phyloP scores from a whole-genome alignment of 2,329 filamentous ascomycete species.

The Beauveria sp. region DNA sequence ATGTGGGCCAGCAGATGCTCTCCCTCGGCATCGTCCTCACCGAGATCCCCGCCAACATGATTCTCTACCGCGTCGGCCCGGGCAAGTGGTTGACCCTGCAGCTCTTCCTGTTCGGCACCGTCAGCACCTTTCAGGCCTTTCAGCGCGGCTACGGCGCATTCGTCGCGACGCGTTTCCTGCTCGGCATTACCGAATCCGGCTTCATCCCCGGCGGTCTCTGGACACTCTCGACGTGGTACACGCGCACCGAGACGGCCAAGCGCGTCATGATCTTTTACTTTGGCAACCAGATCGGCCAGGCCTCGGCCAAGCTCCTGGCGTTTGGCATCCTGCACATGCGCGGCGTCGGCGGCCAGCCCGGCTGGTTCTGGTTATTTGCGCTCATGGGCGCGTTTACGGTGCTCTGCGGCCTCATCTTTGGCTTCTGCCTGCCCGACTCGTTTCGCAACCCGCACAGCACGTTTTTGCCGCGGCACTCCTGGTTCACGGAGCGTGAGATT shows the following conservation, averaged over 20 bases:
- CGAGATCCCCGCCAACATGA: conserved; percentile 31
- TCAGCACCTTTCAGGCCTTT: conserved; percentile 48
- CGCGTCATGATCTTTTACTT: conserved; percentile 49
- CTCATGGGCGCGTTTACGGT: conserved; percentile 48
- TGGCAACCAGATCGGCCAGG: conserved; percentile 43
- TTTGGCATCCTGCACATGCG: conserved; percentile 42
- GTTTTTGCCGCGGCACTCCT: conserved; percentile 26
- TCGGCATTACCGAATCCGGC: conserved; percentile 46
- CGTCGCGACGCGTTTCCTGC: conserved; percentile 41
- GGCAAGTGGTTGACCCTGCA: conserved; percentile 44
- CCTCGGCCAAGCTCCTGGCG: conserved; percentile 30
- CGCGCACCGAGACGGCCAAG: conserved; percentile 41
- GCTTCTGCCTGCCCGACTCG: conserved; percentile 36
- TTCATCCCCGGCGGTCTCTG: conserved; percentile 46
- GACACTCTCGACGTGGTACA: conserved; percentile 49
- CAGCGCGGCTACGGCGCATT: conserved; percentile 38
- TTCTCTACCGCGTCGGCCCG: conserved; percentile 24
- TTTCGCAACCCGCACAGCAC: conserved; percentile 35
- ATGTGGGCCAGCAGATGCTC: conserved; percentile 42
- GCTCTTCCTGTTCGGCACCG: conserved; percentile 44
- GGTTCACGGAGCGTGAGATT: conserved; percentile 32
- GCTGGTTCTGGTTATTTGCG: conserved; percentile 52
- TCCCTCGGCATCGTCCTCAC: conserved; percentile 38
- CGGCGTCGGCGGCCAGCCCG: conserved; percentile 36
- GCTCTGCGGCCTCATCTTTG: conserved; percentile 31